Evolutionary conservation across 345 rosid genomes (phyloP).

Genomic region (Iberis pinnata): DNA sequence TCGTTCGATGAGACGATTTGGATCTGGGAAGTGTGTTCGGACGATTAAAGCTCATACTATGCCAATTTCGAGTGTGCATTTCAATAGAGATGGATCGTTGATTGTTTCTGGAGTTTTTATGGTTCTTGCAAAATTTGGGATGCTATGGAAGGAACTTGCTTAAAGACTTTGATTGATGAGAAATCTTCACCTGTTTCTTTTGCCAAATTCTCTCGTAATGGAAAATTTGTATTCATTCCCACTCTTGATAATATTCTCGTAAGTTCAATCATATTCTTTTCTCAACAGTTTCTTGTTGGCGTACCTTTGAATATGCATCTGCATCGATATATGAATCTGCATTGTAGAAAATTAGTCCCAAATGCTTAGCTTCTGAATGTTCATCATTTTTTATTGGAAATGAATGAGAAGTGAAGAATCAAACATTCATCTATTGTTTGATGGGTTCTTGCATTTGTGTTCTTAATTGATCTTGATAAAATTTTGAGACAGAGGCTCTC

Average conservation of each 20-base stretch:
- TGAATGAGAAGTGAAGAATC: no score
- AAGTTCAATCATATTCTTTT: constrained; percentile 22
- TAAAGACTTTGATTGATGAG: constrained; percentile 77
- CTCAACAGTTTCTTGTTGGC: no score
- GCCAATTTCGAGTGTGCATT: constrained; percentile 80
- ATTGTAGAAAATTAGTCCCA: no score
- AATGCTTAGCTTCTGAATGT: no score
- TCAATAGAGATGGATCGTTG: constrained; percentile 85
- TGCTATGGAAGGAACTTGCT: constrained; percentile 58
- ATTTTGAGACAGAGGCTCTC: constrained; percentile 60
- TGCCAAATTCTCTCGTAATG: constrained; percentile 88
- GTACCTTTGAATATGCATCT: no score
- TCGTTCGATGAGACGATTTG: constrained; percentile 84
- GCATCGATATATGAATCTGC: no score
- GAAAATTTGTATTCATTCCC: constrained; percentile 79
- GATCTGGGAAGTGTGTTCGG: constrained; percentile 71
- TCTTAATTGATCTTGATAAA: background rate
- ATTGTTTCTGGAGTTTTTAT: constrained; percentile 88
- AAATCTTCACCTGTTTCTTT: constrained; percentile 71
- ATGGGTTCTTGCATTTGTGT: no score
- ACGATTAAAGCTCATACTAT: constrained; percentile 63
- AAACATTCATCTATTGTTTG: no score
- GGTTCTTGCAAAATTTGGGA: constrained; percentile 96
- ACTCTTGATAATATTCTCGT: constrained; percentile 85
- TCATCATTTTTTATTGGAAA: no score